A percentile compares a stretch with the other conserved stretches of the same genome.
phyloP scores from a whole-genome alignment of 306 rosid species.

The Prunus davidiana region DNA sequence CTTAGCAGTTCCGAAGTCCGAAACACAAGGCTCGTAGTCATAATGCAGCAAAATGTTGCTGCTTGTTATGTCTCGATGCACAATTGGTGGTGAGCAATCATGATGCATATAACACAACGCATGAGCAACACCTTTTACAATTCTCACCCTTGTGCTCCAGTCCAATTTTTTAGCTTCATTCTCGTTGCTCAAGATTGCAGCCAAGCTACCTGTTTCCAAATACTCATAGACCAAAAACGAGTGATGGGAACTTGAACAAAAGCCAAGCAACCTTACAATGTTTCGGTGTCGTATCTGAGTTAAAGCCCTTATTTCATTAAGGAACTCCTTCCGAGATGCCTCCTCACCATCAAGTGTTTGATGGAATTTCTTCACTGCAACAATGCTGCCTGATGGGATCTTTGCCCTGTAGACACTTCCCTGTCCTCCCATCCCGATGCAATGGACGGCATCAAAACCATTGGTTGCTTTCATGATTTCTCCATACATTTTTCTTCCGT shows the following conservation, averaged over 20 bases:
- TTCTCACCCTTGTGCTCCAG: slow-evolving; percentile 25
- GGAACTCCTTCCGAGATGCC: slow-evolving; percentile 14
- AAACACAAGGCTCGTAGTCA: slow-evolving; percentile 18
- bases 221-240: slow-evolving; percentile 27
- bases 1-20: slow-evolving; percentile 31
- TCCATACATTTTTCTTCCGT: slow-evolving; percentile 16
- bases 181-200: slow-evolving; percentile 6
- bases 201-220: slow-evolving; percentile 19
- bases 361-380: slow-evolving; percentile 27
- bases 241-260: slow-evolving; percentile 11
- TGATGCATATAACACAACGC: slow-evolving; percentile 26
- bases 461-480: slow-evolving; percentile 26
- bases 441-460: slow-evolving; percentile 16
- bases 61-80: slow-evolving; percentile 28
- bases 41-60: slow-evolving; percentile 21
- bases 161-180: slow-evolving; percentile 17
- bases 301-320: slow-evolving; percentile 22
- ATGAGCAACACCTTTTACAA: slow-evolving; percentile 22
- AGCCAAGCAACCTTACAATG: slow-evolving; percentile 22
- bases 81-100: slow-evolving; percentile 14
- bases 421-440: slow-evolving; percentile 30
- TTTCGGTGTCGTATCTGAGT: slow-evolving; percentile 30
- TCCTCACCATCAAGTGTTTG: background rate
- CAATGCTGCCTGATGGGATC: background rate
- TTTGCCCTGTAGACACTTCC: slow-evolving; percentile 25